These are phyloP conservation scores for Coleophoma cylindrospora DNA, from an alignment of 2,329 filamentous ascomycete genomes.

Conservation along the genomic window DNA sequence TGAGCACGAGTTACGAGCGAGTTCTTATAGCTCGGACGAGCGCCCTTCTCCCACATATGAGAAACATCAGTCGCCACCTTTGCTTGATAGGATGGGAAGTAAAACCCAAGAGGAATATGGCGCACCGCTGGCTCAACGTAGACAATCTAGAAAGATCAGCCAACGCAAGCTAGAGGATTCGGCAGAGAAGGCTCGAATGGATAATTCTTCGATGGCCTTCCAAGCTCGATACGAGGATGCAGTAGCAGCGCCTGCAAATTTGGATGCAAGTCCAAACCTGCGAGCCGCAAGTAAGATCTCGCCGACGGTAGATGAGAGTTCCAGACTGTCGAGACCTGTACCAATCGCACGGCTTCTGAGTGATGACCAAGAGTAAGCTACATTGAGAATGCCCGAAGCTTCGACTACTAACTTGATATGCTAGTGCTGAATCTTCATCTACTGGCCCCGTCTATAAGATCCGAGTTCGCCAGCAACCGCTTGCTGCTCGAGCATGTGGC, in stretches of 20 bases:
- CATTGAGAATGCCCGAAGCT: not conserved
- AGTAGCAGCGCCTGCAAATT: not conserved
- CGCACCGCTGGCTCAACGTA: conserved; percentile 6
- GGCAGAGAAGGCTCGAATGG: conserved; percentile 5
- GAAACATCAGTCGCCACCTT: not conserved
- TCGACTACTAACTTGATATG: conserved; percentile 4
- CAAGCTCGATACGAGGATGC: not conserved
- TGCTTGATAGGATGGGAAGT: not conserved
- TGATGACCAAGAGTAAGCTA: conserved; percentile 9
- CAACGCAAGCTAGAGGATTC: conserved; percentile 11
- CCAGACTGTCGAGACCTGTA: conserved; percentile 10
- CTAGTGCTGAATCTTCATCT: conserved; percentile 7
- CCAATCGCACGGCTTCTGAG: conserved; percentile 19
- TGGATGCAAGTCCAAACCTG: not conserved
- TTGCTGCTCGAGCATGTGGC: conserved; percentile 73
- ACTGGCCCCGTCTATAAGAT: conserved; percentile 27
- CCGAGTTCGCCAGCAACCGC: conserved; percentile 69
- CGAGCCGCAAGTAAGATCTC: not conserved
- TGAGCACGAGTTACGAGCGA: not conserved
- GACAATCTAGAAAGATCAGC: conserved; percentile 14
- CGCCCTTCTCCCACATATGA: not conserved
- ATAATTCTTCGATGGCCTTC: not conserved
- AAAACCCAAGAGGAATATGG: not conserved
- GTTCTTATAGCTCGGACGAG: not conserved
- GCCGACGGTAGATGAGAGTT: not conserved